phyloP scores from a whole-genome alignment of 164 flowering plant genomes.

The Vitis cinerea region DNA sequence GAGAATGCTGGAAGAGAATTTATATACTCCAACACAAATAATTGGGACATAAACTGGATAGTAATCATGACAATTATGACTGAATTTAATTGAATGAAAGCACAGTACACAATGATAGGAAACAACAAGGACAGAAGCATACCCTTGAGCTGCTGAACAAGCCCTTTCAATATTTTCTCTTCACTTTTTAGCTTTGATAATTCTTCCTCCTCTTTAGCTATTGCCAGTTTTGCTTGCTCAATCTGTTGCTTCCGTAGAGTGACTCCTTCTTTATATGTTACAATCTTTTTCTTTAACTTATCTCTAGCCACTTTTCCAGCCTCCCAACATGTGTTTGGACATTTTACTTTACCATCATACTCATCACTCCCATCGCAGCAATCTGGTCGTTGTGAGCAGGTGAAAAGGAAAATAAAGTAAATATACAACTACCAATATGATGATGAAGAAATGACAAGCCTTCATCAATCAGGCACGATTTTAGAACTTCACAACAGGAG shows the following conservation, averaged over 20 bases:
- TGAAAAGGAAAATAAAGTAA: not conserved
- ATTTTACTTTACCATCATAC: constrained; percentile 70
- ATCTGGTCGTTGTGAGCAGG: constrained; percentile 43
- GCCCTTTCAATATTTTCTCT: constrained; percentile 70
- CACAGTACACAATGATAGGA: not conserved
- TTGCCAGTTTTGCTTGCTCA: constrained; percentile 60
- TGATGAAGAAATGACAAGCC: not conserved
- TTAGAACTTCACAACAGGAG: no score
- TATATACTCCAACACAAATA: not conserved
- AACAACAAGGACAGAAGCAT: constrained; percentile 4
- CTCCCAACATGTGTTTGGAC: constrained; percentile 96
- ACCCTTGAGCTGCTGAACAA: constrained; percentile 90
- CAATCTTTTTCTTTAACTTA: constrained; percentile 79
- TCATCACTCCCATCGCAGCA: constrained; percentile 99
- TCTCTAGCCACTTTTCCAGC: constrained; percentile 93
- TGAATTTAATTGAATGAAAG: not conserved
- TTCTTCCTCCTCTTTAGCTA: constrained; percentile 77
- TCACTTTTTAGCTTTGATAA: constrained; percentile 69
- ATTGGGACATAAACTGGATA: not conserved
- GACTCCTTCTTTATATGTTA: constrained; percentile 75
- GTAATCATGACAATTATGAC: not conserved
- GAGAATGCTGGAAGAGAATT: not conserved
- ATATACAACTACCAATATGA: not conserved
- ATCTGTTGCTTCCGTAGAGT: constrained; percentile 52
- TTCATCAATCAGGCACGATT: not conserved